Evolutionary conservation across 2,329 filamentous ascomycete genomes (phyloP).

Genomic region (Penicillium psychrosexuale): DNA sequence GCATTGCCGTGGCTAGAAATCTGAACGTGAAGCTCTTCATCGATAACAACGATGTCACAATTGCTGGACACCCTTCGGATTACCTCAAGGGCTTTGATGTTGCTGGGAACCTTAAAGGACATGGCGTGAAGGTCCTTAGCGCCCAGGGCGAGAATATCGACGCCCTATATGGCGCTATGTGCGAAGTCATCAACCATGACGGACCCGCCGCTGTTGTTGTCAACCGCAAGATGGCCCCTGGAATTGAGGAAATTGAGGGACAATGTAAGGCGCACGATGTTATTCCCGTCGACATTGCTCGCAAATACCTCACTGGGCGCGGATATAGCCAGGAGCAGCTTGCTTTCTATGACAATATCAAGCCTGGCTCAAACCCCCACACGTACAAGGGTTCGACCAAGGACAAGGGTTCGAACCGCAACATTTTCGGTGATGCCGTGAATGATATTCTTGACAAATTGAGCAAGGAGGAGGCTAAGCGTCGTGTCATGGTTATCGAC

Average conservation of each 20-base stretch:
- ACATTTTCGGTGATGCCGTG: constrained; percentile 42
- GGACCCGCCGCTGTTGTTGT: constrained; percentile 35
- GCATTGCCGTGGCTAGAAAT: constrained; percentile 37
- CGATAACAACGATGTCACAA: constrained; percentile 44
- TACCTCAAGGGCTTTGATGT: constrained; percentile 40
- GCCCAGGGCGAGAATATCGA: constrained; percentile 40
- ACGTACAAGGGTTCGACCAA: constrained; percentile 35
- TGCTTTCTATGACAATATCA: constrained; percentile 37
- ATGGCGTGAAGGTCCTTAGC: constrained; percentile 37
- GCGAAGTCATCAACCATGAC: constrained; percentile 30
- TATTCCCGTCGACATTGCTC: constrained; percentile 36
- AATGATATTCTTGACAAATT: constrained; percentile 36
- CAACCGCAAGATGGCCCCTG: constrained; percentile 38
- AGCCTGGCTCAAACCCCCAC: constrained; percentile 30
- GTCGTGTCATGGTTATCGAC: constrained; percentile 41
- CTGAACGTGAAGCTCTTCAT: constrained; percentile 41
- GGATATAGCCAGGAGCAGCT: constrained; percentile 36
- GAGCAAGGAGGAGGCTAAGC: constrained; percentile 37
- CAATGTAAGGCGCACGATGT: constrained; percentile 39
- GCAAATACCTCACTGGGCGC: constrained; percentile 37
- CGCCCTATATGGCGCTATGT: constrained; percentile 33
- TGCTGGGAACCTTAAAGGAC: constrained; percentile 33
- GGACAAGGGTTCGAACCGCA: constrained; percentile 38
- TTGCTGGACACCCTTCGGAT: constrained; percentile 40
- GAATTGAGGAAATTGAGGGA: constrained; percentile 38